phyloP scores from a whole-genome alignment of 2,329 filamentous ascomycete genomes.

The Aspergillus cejpii region DNA sequence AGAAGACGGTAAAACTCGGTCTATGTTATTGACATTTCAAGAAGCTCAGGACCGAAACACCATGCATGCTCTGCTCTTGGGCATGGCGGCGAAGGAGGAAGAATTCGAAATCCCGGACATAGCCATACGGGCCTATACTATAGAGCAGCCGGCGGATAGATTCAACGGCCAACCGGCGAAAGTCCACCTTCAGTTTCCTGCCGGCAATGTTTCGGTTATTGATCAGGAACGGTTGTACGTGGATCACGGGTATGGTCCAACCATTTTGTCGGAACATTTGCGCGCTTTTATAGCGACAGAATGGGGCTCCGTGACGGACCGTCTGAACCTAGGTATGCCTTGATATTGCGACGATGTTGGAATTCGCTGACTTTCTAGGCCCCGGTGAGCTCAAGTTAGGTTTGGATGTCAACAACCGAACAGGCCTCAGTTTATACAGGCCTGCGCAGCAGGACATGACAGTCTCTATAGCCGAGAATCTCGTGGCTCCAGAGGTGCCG shows the following conservation, averaged over 20 bases:
- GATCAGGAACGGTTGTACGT: conserved; percentile 57
- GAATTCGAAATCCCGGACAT: conserved; percentile 68
- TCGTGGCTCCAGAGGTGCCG: conserved; percentile 55
- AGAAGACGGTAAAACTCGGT: conserved; percentile 58
- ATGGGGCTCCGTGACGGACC: conserved; percentile 71
- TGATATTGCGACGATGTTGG: neutral
- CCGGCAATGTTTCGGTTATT: conserved; percentile 50
- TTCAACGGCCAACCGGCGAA: conserved; percentile 23
- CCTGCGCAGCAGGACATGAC: conserved; percentile 71
- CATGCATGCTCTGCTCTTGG: conserved; percentile 67
- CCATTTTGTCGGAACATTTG: conserved; percentile 68
- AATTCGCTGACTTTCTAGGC: conserved; percentile 32
- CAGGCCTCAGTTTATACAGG: conserved; percentile 60
- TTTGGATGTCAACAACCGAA: conserved; percentile 56
- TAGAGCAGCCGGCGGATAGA: conserved; percentile 46
- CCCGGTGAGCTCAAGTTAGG: conserved; percentile 66
- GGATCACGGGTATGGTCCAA: conserved; percentile 55
- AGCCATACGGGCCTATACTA: conserved; percentile 57
- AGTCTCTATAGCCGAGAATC: conserved; percentile 63
- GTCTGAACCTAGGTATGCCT: conserved; percentile 63
- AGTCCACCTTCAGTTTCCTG: conserved; percentile 34
- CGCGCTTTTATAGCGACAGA: conserved; percentile 69
- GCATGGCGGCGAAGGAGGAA: conserved; percentile 59
- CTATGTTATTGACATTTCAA: conserved; percentile 70
- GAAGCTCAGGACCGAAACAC: conserved; percentile 63